Conservation (phyloP, 2,329 filamentous ascomycete genomes). For the Xylaria sp. region DNA sequence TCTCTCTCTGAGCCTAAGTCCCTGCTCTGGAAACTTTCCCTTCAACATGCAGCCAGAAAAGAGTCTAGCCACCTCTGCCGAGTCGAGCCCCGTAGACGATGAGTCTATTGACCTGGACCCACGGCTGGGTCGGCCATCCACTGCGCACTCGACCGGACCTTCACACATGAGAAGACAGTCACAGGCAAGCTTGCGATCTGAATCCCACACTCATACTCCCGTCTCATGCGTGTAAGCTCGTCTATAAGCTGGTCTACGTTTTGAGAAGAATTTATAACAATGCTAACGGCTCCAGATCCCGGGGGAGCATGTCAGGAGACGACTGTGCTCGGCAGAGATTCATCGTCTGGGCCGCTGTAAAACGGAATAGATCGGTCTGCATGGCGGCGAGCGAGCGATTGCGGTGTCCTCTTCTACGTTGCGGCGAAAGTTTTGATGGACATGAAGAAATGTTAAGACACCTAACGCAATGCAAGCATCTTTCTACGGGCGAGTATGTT, state of each 20-base stretch:
- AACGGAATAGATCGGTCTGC: conserved; percentile 61
- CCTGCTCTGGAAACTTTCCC: conserved; percentile 33
- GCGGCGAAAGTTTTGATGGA: conserved; percentile 60
- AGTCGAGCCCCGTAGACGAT: conserved; percentile 42
- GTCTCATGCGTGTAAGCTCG: conserved; percentile 50
- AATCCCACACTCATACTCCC: conserved; percentile 39
- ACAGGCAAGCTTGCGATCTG: conserved; percentile 44
- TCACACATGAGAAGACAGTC: conserved; percentile 43
- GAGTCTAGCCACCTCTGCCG: conserved; percentile 42
- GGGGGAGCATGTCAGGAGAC: conserved; percentile 55
- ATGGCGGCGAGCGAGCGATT: conserved; percentile 61
- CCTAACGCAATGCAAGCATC: conserved; percentile 60
- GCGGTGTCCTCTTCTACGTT: conserved; percentile 64
- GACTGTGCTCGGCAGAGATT: conserved; percentile 66
- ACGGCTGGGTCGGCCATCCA: conserved; percentile 43
- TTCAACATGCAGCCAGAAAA: conserved; percentile 46
- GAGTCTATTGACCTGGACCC: conserved; percentile 42
- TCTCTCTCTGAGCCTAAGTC: conserved; percentile 43
- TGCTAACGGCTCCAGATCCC: conserved; percentile 54
- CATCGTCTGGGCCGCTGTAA: conserved; percentile 67
- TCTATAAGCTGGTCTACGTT: conserved; percentile 35
- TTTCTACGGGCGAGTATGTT: conserved; percentile 64
- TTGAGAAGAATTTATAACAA: conserved; percentile 20
- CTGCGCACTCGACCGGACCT: conserved; percentile 31
- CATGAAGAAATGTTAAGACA: conserved; percentile 67